Evolutionary conservation across 2,329 filamentous ascomycete species (phyloP).

Genomic region (Talaromyces sp.): DNA sequence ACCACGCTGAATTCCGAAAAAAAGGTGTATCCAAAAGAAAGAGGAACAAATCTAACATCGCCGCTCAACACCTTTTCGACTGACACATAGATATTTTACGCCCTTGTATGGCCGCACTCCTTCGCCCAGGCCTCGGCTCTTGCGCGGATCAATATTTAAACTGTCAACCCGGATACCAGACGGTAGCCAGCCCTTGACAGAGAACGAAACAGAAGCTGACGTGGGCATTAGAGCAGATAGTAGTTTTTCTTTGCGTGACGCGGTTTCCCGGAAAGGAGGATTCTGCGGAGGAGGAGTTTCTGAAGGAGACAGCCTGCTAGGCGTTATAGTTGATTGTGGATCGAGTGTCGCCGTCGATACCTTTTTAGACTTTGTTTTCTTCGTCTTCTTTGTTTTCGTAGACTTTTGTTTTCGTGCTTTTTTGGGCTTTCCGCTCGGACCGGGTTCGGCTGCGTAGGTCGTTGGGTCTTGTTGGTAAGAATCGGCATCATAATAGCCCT

Average conservation of each 20-base stretch:
- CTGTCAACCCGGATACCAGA: slow-evolving; percentile 62
- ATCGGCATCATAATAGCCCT: slow-evolving; percentile 42
- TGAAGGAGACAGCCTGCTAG: not conserved
- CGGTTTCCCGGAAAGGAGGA: slow-evolving; percentile 13
- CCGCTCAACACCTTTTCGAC: slow-evolving; percentile 50
- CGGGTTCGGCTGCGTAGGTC: slow-evolving; percentile 18
- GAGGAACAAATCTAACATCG: slow-evolving; percentile 24
- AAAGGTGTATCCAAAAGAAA: not conserved
- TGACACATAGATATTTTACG: slow-evolving; percentile 88
- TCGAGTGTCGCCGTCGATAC: slow-evolving; percentile 7
- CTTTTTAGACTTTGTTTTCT: slow-evolving; percentile 23
- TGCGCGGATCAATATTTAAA: slow-evolving; percentile 63
- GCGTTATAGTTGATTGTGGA: slow-evolving; percentile 8
- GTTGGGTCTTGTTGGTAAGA: slow-evolving; percentile 22
- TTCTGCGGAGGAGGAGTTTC: slow-evolving; percentile 12
- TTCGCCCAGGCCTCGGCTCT: slow-evolving; percentile 79
- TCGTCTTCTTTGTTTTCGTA: slow-evolving; percentile 20
- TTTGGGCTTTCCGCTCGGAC: slow-evolving; percentile 7
- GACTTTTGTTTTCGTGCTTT: slow-evolving; percentile 30
- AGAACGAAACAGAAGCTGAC: slow-evolving; percentile 65
- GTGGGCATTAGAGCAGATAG: slow-evolving; percentile 77
- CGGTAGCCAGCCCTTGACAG: slow-evolving; percentile 60
- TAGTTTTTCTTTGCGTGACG: slow-evolving; percentile 49
- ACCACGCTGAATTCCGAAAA: not conserved
- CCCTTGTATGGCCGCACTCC: slow-evolving; percentile 94